These are phyloP conservation scores for Globisporangium paroecandrum DNA, from an alignment of 352 stramenopile species.

Conservation along the genomic window DNA sequence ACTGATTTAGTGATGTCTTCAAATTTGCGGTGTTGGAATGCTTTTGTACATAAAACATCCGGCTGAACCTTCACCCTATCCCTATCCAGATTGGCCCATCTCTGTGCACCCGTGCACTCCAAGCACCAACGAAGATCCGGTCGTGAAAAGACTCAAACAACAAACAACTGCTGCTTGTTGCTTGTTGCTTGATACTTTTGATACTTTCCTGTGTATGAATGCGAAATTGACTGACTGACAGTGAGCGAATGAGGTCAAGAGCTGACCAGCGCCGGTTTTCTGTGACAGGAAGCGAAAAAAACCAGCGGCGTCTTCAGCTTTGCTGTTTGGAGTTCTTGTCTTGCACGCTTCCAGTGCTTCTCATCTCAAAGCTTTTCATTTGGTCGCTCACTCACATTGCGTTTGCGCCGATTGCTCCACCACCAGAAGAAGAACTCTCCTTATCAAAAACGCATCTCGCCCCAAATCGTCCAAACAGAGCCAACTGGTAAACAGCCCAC, in stretches of 20 bases:
- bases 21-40: conserved; percentile 5
- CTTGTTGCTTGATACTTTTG: conserved; percentile 1
- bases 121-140: conserved; percentile 3
- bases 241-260: not conserved
- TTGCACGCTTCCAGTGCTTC: not conserved
- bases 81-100: not conserved
- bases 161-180: not conserved
- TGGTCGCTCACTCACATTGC: not conserved
- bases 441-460: not conserved
- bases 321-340: not conserved
- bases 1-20: not conserved
- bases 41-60: not conserved
- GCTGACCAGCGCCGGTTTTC: not conserved
- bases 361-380: not conserved
- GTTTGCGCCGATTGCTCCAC: conserved; percentile 1
- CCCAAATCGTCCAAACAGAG: conserved; percentile 2
- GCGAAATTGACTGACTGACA: not conserved
- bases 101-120: not conserved
- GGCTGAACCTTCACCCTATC: not conserved
- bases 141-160: conserved; percentile 1
- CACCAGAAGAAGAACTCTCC: not conserved
- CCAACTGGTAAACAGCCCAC: not conserved
- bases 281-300: not conserved
- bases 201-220: not conserved
- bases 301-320: not conserved